Base-by-base conservation (phyloP, 2,329 filamentous ascomycete genomes). In the Didymella exigua region DNA sequence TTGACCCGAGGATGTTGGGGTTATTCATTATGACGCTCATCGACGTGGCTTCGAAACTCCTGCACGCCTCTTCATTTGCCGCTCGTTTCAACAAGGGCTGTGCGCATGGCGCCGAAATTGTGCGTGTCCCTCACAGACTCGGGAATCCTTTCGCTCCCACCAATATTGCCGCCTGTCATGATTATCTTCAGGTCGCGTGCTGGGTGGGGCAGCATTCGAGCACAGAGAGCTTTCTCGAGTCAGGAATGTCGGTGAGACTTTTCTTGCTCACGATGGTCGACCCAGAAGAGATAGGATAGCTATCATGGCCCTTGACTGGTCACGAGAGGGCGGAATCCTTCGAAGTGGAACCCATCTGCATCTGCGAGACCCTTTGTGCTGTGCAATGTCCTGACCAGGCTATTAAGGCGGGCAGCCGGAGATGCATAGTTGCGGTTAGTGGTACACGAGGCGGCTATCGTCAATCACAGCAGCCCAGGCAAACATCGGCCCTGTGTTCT, bases 241-340 rank as follows among this genome's bases (percentile, higher is more conserved):
- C 59, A 68, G 58, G 67, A 71, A 69, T 70, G 67, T 71, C 68
- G 68, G 68, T 71, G 67, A 68, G 66, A 48, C 50, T 37, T 38
- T 33, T 42, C 43, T 53, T 23, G 26, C 21, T 30, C 49, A 58
- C 50, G 21, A 48, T 27, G 30, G 33, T 44, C 26, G 24, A 27
- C 40, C 31, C 26, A 38, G 29, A 44, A 46, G 43, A 56, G 46
- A 56, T 54, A 47, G 51, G 53, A 37, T 48, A 38, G 27, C 40
- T 43, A 58, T 42, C 38, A 48, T 4, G 10, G 31, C 44, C 53
- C 53, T 54, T 44, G 42, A 40, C 43, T 23, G 37, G 51, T 57
- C 56, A 54, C 46, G 54, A 53, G 54, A 38, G 34, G 18, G 24
- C 23, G 18, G 23, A 52, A 45, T 46, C 23, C 41, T 50, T 44